Percentiles rank a stretch among this genome's conserved stretches.
These are phyloP conservation scores for Galium porrigens DNA, from an alignment of 305 asterid genomes.

Conservation along the genomic window DNA sequence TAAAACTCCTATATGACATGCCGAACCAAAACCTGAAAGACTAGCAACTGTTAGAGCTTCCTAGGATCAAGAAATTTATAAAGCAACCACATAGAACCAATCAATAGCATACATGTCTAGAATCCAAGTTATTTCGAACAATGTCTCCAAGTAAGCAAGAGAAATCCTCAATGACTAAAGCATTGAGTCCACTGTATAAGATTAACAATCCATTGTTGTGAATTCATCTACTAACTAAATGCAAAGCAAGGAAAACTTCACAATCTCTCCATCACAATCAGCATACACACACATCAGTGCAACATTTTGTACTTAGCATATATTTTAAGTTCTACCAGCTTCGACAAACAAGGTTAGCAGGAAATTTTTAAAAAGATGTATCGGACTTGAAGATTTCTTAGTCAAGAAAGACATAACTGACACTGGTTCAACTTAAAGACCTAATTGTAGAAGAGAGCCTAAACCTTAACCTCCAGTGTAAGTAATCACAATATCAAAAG, in stretches of 20 bases:
- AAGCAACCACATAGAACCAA: background rate
- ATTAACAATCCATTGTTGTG: background rate
- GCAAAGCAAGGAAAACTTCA: background rate
- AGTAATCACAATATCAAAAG: background rate
- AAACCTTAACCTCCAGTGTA: background rate
- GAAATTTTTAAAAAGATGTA: background rate
- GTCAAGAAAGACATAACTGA: background rate
- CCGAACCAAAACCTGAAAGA: conserved; percentile 66
- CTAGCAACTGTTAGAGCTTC: conserved; percentile 2
- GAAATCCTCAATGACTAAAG: background rate
- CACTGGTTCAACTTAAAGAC: background rate
- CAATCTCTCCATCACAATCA: background rate
- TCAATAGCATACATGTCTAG: background rate
- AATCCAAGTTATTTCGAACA: background rate
- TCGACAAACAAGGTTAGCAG: background rate
- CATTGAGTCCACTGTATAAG: background rate
- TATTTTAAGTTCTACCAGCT: background rate
- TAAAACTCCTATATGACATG: conserved; percentile 80
- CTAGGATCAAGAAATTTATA: conserved; percentile 6
- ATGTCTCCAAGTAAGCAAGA: background rate
- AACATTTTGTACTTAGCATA: background rate
- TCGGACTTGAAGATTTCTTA: background rate
- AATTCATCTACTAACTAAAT: background rate
- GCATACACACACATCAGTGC: background rate
- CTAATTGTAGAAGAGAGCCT: background rate